Conservation (phyloP, 805 yeast species). For the Clavispora carvajalis region DNA sequence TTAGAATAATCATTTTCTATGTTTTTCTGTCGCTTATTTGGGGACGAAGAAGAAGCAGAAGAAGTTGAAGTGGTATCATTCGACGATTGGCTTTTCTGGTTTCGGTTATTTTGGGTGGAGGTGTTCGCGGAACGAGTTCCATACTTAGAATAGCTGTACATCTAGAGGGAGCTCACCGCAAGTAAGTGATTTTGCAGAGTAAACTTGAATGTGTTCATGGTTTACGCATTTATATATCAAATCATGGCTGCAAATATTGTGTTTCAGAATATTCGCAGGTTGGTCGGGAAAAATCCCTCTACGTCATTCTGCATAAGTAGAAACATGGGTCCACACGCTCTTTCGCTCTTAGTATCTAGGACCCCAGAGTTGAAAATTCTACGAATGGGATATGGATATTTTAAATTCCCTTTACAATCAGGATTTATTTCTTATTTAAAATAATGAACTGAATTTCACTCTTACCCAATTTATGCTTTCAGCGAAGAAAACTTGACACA, state of each 20-base stretch:
- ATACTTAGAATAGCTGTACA: slow-evolving; percentile 16
- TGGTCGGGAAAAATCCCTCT: not conserved
- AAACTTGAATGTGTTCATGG: no score
- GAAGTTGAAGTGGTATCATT: not conserved
- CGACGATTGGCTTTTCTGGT: slow-evolving; percentile 5
- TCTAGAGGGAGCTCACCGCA: no score
- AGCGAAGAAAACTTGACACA: no score
- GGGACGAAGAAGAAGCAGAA: not conserved
- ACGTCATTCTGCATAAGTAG: not conserved
- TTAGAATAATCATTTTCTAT: slow-evolving; percentile 70
- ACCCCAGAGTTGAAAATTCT: no score
- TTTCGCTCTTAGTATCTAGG: no score
- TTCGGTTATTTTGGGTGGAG: slow-evolving; percentile 6
- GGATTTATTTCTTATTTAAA: no score
- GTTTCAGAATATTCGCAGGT: not conserved
- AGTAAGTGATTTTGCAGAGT: no score
- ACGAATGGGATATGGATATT: no score
- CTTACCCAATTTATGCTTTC: not conserved
- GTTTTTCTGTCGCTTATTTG: slow-evolving; percentile 6
- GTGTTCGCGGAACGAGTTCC: slow-evolving; percentile 9
- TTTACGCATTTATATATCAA: no score
- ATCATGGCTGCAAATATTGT: slow-evolving; percentile 1
- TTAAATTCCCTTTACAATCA: no score
- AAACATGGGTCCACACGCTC: no score
- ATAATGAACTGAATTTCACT: not conserved